phyloP scores from a whole-genome alignment of 176 grass and related monocot species.

The Musa troglodytarum region DNA sequence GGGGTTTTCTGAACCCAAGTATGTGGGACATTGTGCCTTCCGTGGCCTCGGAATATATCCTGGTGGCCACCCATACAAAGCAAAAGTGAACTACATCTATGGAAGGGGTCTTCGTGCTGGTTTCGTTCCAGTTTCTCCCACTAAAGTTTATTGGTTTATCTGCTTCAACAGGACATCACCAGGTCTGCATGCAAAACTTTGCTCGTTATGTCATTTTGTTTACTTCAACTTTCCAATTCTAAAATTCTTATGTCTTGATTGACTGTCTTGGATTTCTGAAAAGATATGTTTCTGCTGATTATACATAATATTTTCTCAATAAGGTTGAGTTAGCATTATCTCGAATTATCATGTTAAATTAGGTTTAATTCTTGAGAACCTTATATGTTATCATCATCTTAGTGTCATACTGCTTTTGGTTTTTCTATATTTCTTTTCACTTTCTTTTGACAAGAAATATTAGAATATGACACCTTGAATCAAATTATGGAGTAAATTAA shows the following conservation, averaged over 20 bases:
- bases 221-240: not conserved
- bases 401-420: not conserved
- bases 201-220: not conserved
- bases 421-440: not conserved
- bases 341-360: not conserved
- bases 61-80: slow-evolving; percentile 51
- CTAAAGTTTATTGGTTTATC: slow-evolving; percentile 93
- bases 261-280: not conserved
- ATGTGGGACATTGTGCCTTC: slow-evolving; percentile 77
- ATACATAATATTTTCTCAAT: not conserved
- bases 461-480: not conserved
- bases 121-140: slow-evolving; percentile 71
- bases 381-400: not conserved
- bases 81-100: slow-evolving; percentile 89
- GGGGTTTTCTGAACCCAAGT: slow-evolving; percentile 76
- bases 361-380: not conserved
- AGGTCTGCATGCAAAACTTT: slow-evolving; percentile 21
- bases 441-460: not conserved
- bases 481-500: no score
- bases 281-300: not conserved
- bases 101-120: slow-evolving; percentile 75
- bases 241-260: not conserved
- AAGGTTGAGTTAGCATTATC: not conserved
- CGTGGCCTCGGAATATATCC: slow-evolving; percentile 70
- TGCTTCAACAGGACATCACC: slow-evolving; percentile 69